Evolutionary conservation across 495 filamentous ascomycete species (phyloP), one percentile per base, ranked within the genome.

Genomic region (Tuber aestivum): DNA sequence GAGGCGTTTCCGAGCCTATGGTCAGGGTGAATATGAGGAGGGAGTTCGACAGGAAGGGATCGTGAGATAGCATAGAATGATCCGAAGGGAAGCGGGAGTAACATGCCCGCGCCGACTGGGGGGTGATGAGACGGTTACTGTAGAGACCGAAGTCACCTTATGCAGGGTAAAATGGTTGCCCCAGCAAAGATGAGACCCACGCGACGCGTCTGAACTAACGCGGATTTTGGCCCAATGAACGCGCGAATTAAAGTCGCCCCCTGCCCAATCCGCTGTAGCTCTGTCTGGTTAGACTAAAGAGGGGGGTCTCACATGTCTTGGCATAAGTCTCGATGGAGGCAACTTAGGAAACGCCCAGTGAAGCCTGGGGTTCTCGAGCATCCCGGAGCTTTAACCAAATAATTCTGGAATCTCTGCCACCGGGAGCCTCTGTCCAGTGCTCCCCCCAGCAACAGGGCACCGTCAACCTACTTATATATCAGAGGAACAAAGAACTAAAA

Each of bases 161-260:
- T 65, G 27, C 5, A 16, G 6, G 56, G 27, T 32, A 32, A 65
- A 65, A 65, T 3, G 27, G 75, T 74, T 74, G 75, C 72, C 69
- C 73, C 32, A 45, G 75, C 72, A 74, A 77, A 74, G 68, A 23
- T 32, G 21, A 38, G 45, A 37, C 32, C 27, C 38, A 20, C 71
- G 75, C 76, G 76, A 72, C 75, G 76, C 75, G 56, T 65, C 56
- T 10, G 7, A 35, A 65, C 27, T 3, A 35, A 12, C 56, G 56
- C 27, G 27, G 56, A 18, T 35, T 35, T 65, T 35, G 14, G 56
- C 27, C 56, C 27, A 35, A 32, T 35, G 32, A 65, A 65, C 56
- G 56, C 56, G 56, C 27, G 56, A 35, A 35, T 3, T 16, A 18
- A 65, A 35, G 16, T 35, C 27, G 27, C 32, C 56, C 27, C 12